These are phyloP conservation scores for Allium sativum DNA, from an alignment of 106 monocot genomes.

Conservation along the genomic window DNA sequence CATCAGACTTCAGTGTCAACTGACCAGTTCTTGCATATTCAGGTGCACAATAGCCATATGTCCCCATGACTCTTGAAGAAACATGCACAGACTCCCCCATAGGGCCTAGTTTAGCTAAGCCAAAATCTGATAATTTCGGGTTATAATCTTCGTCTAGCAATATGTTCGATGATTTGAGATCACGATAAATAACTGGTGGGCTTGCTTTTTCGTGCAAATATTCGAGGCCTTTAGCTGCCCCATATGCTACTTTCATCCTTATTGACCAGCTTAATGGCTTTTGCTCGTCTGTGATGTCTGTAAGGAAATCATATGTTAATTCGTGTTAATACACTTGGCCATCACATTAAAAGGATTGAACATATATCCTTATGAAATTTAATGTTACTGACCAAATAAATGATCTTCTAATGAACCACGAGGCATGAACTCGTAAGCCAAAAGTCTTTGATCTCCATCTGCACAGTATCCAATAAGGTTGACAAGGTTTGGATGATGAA, in stretches of 20 bases:
- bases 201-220: slow-evolving; percentile 13
- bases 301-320: neutral
- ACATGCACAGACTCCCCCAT: slow-evolving; percentile 6
- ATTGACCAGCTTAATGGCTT: slow-evolving; percentile 14
- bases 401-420: slow-evolving; percentile 8
- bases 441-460: slow-evolving; percentile 8
- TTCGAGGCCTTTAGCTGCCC: slow-evolving; percentile 16
- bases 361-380: neutral
- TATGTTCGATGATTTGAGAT: slow-evolving; percentile 23
- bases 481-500: slow-evolving; percentile 2
- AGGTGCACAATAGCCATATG: slow-evolving; percentile 49
- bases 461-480: slow-evolving; percentile 4
- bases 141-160: slow-evolving; percentile 13
- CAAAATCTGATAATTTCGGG: slow-evolving; percentile 21
- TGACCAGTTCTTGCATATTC: slow-evolving; percentile 19
- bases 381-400: neutral
- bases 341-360: neutral
- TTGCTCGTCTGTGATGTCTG: neutral
- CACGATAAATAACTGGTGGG: slow-evolving; percentile 16
- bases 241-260: slow-evolving; percentile 20
- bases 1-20: slow-evolving; percentile 38
- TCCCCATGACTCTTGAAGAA: slow-evolving; percentile 42
- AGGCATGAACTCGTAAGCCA: slow-evolving; percentile 13
- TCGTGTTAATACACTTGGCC: neutral
- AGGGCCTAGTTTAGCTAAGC: slow-evolving; percentile 13